Percentiles rank a stretch among this genome's conserved stretches.
Evolutionary conservation across 1,139 yeast species (phyloP).

Genomic region (Debaryomycetaceae sp.): DNA sequence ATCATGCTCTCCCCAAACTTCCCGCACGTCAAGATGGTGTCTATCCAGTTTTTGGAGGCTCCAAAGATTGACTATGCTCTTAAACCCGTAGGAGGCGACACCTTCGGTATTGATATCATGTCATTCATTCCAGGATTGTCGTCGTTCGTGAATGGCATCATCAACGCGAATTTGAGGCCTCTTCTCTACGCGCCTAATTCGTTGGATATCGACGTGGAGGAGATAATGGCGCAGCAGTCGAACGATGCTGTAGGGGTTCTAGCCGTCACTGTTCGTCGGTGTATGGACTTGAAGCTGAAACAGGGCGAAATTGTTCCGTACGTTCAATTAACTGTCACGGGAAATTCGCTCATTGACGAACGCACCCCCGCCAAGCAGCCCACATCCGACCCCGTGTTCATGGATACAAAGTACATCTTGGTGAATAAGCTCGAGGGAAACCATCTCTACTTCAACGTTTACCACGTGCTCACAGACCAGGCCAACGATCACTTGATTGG

Average conservation of each 20-base stretch:
- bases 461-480: constrained; percentile 39
- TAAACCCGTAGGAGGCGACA: constrained; percentile 85
- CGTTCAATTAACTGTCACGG: constrained; percentile 37
- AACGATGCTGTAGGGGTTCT: constrained; percentile 62
- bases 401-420: constrained; percentile 53
- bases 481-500: constrained; percentile 50
- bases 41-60: constrained; percentile 64
- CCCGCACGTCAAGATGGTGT: constrained; percentile 65
- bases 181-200: constrained; percentile 79
- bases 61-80: constrained; percentile 68
- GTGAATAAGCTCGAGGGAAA: constrained; percentile 49
- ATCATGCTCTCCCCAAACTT: constrained; percentile 50
- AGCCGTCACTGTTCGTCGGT: constrained; percentile 50
- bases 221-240: constrained; percentile 48
- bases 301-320: constrained; percentile 49
- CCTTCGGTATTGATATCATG: constrained; percentile 75
- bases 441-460: constrained; percentile 40
- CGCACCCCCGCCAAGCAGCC: constrained; percentile 48
- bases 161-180: constrained; percentile 63
- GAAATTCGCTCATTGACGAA: constrained; percentile 31
- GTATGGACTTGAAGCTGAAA: constrained; percentile 35
- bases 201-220: constrained; percentile 63
- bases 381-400: constrained; percentile 48
- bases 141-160: constrained; percentile 57
- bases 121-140: constrained; percentile 72